phyloP scores from a whole-genome alignment of 129 eudicot genomes.

The Artemisia annua region DNA sequence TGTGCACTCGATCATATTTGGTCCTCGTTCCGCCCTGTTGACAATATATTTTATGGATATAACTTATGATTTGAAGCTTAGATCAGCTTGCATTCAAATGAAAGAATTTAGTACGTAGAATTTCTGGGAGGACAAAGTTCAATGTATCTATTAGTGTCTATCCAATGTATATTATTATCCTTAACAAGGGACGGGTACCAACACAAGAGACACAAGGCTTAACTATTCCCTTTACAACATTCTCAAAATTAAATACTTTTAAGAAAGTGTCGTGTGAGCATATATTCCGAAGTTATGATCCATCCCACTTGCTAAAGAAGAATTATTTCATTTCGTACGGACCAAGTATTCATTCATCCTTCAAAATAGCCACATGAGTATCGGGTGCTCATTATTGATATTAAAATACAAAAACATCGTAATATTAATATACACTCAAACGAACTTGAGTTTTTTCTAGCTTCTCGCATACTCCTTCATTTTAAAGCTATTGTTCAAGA shows the following conservation, averaged over 20 bases:
- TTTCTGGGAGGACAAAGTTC: background rate
- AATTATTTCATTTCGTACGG: background rate
- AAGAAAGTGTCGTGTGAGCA: background rate
- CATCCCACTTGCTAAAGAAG: background rate
- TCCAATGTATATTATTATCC: background rate
- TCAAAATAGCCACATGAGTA: background rate
- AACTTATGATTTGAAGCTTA: no score
- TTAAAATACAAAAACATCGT: no score
- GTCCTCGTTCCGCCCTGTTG: no score
- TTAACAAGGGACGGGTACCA: conserved; percentile 3
- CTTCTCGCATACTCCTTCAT: no score
- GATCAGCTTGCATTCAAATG: no score
- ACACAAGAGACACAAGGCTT: background rate
- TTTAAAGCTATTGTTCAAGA: no score
- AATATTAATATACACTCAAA: no score
- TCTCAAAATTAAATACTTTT: background rate
- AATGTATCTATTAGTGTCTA: background rate
- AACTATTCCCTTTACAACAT: background rate
- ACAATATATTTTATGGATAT: no score
- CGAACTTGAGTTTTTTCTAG: no score
- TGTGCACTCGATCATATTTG: no score
- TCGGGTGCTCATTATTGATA: no score
- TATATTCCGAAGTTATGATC: background rate
- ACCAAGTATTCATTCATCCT: background rate
- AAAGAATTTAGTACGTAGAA: no score